Conservation (phyloP, 2,329 filamentous ascomycete genomes). For the Fusarium sp. region DNA sequence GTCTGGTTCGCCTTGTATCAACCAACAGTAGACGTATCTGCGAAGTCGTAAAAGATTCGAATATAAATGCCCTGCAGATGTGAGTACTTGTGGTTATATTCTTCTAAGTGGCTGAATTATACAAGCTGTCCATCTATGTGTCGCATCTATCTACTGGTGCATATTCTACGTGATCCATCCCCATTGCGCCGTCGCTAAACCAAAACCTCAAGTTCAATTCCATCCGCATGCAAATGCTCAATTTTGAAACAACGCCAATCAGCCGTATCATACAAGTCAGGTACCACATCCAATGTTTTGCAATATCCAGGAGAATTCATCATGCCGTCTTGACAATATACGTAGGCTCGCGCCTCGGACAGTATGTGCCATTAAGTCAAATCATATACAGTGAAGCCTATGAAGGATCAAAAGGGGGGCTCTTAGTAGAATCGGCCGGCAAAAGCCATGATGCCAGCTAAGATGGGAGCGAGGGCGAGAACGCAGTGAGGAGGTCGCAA, state of each 20-base stretch:
- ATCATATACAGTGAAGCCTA: slow-evolving; percentile 20
- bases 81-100: not conserved
- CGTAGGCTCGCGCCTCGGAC: slow-evolving; percentile 1
- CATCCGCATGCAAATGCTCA: slow-evolving; percentile 14
- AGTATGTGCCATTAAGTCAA: slow-evolving; percentile 2
- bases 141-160: slow-evolving; percentile 13
- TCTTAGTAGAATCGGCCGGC: slow-evolving; percentile 36
- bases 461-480: slow-evolving; percentile 41
- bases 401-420: not conserved
- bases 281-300: slow-evolving; percentile 9
- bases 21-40: too few relatives aligned
- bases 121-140: slow-evolving; percentile 20
- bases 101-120: slow-evolving; percentile 4
- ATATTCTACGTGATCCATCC: slow-evolving; percentile 4
- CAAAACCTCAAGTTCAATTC: slow-evolving; percentile 1
- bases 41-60: too few relatives aligned
- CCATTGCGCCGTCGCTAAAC: slow-evolving; percentile 33
- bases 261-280: slow-evolving; percentile 15
- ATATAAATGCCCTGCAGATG: too few relatives aligned
- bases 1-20: too few relatives aligned
- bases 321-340: slow-evolving; percentile 2
- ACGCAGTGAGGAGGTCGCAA: slow-evolving; percentile 35
- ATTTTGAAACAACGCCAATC: slow-evolving; percentile 21
- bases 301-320: slow-evolving; percentile 3
- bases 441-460: slow-evolving; percentile 41